Evolutionary conservation across 2,329 filamentous ascomycete genomes (phyloP), one percentile per base, ranked within the genome.

Genomic region (Mycogone perniciosa): DNA sequence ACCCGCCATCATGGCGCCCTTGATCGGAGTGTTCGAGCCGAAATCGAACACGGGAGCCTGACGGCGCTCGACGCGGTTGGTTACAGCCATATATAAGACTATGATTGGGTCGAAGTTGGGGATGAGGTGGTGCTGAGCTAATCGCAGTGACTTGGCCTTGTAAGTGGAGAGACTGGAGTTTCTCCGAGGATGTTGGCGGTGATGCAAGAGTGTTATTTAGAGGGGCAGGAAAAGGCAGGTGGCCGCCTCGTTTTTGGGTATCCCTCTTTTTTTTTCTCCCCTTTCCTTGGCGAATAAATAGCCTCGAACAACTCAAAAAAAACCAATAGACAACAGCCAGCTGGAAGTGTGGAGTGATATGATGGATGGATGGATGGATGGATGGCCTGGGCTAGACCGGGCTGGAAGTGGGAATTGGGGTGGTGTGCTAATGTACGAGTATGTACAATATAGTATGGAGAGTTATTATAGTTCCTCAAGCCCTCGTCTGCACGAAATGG

Each of bases 1-100:
- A 34, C 67, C 63, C 46, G 66, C 64, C 67, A 70, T 70, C 55
- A 63, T 70, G 60, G 60, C 59, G 59, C 61, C 60, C 57, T 68
- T 67, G 56, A 63, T 39, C 31, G 45, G 35, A n/a, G 47, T 38
- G 11, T 42, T 49, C 27, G 46, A 42, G 34, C 39, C 20, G 26
- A 30, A 26, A 10, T 53, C 51, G 43, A 49, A 56, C 54, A 58
- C 50, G 52, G 62, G 59, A 56, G 60, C 55, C 56, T 57, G 61
- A 57, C 59, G 57, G 54, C 58, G 48, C 56, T 57, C 46, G 59
- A 52, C 44, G 54, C 57, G 11, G 30, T 37, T 54, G 50, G 45
- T 38, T 37, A 43, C 33, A 37, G 46, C 51, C 51, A 53, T 53
- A 13, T 52, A 41, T 46, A 47, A 48, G 29, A n/a, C 11, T 45